Percentiles rank a stretch among this genome's conserved stretches.
phyloP scores from a whole-genome alignment of 108 stramenopile species.

The Halocafeteria seosinensis region DNA sequence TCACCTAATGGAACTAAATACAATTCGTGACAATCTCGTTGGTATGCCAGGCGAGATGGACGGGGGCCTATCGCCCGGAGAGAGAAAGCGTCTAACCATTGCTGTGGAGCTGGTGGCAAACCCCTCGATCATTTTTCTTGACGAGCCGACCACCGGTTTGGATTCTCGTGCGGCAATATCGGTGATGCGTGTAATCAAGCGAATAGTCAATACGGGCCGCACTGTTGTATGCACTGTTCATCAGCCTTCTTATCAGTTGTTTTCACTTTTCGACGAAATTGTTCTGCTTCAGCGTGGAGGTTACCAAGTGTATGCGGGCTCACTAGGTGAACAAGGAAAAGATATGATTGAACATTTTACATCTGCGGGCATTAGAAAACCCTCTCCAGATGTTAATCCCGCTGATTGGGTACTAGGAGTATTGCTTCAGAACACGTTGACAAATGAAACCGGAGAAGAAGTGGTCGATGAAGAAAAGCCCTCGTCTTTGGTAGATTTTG shows the following conservation, averaged over 20 bases:
- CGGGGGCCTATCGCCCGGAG: slow-evolving; percentile 10
- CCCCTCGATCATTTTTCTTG: slow-evolving; percentile 50
- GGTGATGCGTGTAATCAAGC: slow-evolving; percentile 12
- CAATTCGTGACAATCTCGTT: background rate
- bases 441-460: background rate
- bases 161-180: slow-evolving; percentile 50
- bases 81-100: slow-evolving; percentile 45
- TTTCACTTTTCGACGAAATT: slow-evolving; percentile 19
- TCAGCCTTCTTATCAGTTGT: slow-evolving; percentile 21
- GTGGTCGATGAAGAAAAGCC: background rate
- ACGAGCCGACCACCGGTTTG: slow-evolving; percentile 63
- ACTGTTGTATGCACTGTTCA: slow-evolving; percentile 32
- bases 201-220: slow-evolving; percentile 2
- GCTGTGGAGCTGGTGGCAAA: slow-evolving; percentile 57
- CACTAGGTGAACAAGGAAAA: slow-evolving; percentile 40
- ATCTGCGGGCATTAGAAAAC: background rate
- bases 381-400: slow-evolving; percentile 43
- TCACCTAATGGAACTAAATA: background rate
- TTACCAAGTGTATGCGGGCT: slow-evolving; percentile 21
- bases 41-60: background rate
- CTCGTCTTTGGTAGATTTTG: background rate
- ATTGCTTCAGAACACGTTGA: slow-evolving; percentile 27
- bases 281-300: slow-evolving; percentile 22
- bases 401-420: slow-evolving; percentile 65
- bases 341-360: slow-evolving; percentile 49